These are phyloP conservation scores for Heterobasidion parviporum DNA, from an alignment of 1,284 basidiomycete species.

Conservation along the genomic window DNA sequence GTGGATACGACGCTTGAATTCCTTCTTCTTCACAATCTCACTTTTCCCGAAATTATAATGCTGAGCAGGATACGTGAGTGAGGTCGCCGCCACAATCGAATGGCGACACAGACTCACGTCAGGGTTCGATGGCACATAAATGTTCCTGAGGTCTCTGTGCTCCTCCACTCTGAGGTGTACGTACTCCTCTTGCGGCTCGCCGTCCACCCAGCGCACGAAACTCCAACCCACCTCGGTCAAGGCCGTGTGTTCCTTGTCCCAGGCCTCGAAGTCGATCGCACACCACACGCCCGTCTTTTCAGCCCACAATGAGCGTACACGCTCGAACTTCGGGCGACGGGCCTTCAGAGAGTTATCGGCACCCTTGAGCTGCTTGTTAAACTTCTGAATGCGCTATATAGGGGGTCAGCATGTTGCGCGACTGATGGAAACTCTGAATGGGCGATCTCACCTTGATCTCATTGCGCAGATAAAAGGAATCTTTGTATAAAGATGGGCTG, in stretches of 20 bases:
- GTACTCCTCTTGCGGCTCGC: conserved; percentile 32
- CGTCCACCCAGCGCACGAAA: conserved; percentile 45
- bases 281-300: conserved; percentile 60
- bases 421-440: not conserved
- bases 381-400: conserved; percentile 61
- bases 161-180: conserved; percentile 67
- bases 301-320: conserved; percentile 53
- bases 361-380: conserved; percentile 69
- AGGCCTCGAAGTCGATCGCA: conserved; percentile 73
- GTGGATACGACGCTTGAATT: conserved; percentile 45
- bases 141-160: conserved; percentile 44
- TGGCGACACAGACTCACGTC: conserved; percentile 34
- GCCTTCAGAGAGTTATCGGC: conserved; percentile 37
- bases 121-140: conserved; percentile 54
- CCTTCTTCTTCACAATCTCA: conserved; percentile 38
- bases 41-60: conserved; percentile 60
- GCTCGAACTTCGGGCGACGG: conserved; percentile 57
- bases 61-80: conserved; percentile 23
- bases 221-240: conserved; percentile 77
- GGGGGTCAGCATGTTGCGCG: not conserved
- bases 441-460: conserved; percentile 43
- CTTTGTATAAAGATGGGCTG: conserved; percentile 48
- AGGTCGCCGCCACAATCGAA: not conserved
- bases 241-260: conserved; percentile 64
- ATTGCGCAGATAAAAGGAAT: conserved; percentile 43